Percentiles rank a stretch among this genome's conserved stretches.
Conservation (phyloP, 2,329 filamentous ascomycete species). For the Allantophomopsis cytisporea region DNA sequence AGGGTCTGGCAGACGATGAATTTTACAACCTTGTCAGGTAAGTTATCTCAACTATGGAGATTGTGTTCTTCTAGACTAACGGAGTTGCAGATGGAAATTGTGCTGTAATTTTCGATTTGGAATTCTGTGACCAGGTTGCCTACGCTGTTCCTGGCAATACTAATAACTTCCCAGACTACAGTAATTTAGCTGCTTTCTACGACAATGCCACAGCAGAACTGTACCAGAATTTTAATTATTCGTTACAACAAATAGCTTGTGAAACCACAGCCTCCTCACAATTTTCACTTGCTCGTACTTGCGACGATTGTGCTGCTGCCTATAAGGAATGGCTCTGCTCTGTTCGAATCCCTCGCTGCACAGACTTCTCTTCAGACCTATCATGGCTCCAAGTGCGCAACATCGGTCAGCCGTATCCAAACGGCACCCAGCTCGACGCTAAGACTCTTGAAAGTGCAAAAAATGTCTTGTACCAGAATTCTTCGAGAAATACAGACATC, state of each 20-base stretch:
- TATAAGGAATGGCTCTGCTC: constrained; percentile 96
- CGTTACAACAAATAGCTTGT: constrained; percentile 74
- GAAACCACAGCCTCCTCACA: constrained; percentile 57
- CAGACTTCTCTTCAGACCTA: constrained; percentile 54
- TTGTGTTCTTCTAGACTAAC: not conserved
- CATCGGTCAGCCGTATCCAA: constrained; percentile 54
- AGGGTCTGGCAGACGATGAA: constrained; percentile 56
- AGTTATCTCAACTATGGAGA: constrained; percentile 15
- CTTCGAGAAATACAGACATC: constrained; percentile 59
- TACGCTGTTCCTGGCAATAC: constrained; percentile 84
- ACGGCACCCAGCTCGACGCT: constrained; percentile 42
- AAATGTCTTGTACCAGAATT: constrained; percentile 22
- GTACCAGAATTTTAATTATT: constrained; percentile 70
- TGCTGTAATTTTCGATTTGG: constrained; percentile 72
- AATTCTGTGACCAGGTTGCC: constrained; percentile 77
- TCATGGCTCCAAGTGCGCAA: constrained; percentile 49
- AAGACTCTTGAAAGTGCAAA: constrained; percentile 15
- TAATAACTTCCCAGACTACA: constrained; percentile 41
- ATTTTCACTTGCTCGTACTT: constrained; percentile 71
- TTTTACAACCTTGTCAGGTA: constrained; percentile 72
- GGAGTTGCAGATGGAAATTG: constrained; percentile 58
- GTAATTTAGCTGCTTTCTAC: constrained; percentile 57
- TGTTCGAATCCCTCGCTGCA: constrained; percentile 83
- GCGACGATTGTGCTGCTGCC: constrained; percentile 59
- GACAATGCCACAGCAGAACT: constrained; percentile 58